Evolutionary conservation across 148 eudicot species (phyloP).

Genomic region (Amaranthus palmeri): DNA sequence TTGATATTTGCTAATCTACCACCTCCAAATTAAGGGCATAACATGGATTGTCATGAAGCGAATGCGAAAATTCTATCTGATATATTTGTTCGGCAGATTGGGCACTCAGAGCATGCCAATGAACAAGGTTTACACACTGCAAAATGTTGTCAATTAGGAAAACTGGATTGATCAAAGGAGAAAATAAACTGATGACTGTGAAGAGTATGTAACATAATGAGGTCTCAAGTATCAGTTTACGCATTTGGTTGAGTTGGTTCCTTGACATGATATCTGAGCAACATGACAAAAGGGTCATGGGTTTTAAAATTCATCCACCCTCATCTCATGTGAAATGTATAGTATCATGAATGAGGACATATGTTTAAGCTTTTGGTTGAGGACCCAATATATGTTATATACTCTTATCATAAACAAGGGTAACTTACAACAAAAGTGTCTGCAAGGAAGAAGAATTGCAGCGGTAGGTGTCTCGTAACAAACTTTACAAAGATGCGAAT

Average conservation of each 20-base stretch:
- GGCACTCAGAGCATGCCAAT: constrained; percentile 75
- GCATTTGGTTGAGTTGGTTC: no score
- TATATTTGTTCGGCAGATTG: constrained; percentile 78
- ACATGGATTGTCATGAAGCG: constrained; percentile 41
- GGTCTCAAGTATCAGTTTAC: no score
- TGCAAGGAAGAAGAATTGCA: constrained; percentile 91
- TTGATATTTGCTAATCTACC: neutral
- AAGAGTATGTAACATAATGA: no score
- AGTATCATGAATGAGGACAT: no score
- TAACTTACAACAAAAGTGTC: constrained; percentile 78
- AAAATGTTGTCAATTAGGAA: constrained; percentile 18
- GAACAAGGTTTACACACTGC: constrained; percentile 95
- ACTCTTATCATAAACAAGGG: neutral
- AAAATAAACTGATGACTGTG: neutral
- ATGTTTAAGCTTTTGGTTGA: no score
- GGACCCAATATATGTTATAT: no score
- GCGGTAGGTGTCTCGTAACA: constrained; percentile 82
- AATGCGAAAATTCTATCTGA: constrained; percentile 77
- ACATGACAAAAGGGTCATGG: no score
- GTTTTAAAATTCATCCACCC: no score
- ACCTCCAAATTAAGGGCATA: constrained; percentile 30
- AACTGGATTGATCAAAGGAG: neutral
- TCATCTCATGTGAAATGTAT: no score
- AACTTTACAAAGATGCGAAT: constrained; percentile 93
- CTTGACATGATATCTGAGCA: no score